A percentile compares a stretch with the other conserved stretches of the same genome.
Evolutionary conservation across 805 yeast genomes (phyloP).

Genomic region (Wickerhamomyces kurtzmanii): DNA sequence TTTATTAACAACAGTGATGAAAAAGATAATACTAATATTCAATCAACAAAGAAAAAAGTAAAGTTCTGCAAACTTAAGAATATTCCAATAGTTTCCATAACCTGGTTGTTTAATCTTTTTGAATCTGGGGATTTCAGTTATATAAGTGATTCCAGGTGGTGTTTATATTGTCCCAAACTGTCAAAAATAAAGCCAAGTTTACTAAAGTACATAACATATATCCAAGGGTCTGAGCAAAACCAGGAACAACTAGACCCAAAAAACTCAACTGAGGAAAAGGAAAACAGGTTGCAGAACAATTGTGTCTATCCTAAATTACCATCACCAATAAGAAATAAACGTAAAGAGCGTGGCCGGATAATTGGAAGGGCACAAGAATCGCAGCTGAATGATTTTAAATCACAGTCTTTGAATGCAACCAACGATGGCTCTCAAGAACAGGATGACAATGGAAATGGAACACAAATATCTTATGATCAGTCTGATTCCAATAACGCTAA

Average conservation of each 20-base stretch:
- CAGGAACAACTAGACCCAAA: background rate
- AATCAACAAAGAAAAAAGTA: constrained; percentile 43
- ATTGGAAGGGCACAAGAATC: constrained; percentile 31
- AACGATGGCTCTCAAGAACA: background rate
- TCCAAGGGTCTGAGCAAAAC: constrained; percentile 2
- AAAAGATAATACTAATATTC: constrained; percentile 18
- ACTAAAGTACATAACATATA: constrained; percentile 8
- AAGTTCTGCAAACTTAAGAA: constrained; percentile 47
- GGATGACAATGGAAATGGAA: constrained; percentile 1
- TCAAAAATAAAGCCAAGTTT: constrained; percentile 17
- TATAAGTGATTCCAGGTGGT: constrained; percentile 39
- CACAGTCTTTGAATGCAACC: background rate
- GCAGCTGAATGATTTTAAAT: constrained; percentile 17
- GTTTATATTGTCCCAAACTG: constrained; percentile 39
- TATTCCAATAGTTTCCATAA: constrained; percentile 48
- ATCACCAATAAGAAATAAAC: constrained; percentile 39
- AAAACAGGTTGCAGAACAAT: constrained; percentile 3
- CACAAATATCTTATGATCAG: constrained; percentile 11
- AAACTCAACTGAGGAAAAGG: constrained; percentile 1
- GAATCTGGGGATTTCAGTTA: constrained; percentile 27
- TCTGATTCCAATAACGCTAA: constrained; percentile 6
- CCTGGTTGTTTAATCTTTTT: constrained; percentile 43
- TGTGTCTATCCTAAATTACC: constrained; percentile 30
- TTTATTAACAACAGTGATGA: constrained; percentile 14
- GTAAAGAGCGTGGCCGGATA: constrained; percentile 37